Conservation (phyloP, 2,329 filamentous ascomycete species). For the Penicillium sp. region DNA sequence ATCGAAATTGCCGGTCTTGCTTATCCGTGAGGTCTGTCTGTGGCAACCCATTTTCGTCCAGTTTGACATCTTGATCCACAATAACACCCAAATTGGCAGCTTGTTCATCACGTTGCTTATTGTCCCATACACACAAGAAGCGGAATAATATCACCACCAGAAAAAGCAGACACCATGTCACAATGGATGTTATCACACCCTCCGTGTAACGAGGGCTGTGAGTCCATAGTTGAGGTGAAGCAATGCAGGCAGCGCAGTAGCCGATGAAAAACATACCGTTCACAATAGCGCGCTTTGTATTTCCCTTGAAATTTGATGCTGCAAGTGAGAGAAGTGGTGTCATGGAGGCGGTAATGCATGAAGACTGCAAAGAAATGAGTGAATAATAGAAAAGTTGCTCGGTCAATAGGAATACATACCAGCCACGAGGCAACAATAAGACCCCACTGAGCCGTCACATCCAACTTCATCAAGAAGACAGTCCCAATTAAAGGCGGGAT, state of each 20-base stretch:
- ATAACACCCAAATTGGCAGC: not conserved
- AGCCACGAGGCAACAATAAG: conserved; percentile 43
- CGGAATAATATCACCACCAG: conserved; percentile 12
- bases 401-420: conserved; percentile 23
- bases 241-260: conserved; percentile 43
- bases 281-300: conserved; percentile 44
- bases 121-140: conserved; percentile 11
- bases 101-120: conserved; percentile 11
- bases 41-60: conserved; percentile 12
- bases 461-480: conserved; percentile 39
- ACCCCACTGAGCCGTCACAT: conserved; percentile 38
- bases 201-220: conserved; percentile 38
- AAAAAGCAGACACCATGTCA: conserved; percentile 16
- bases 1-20: conserved; percentile 9
- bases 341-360: conserved; percentile 38
- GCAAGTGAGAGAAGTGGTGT: conserved; percentile 39
- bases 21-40: conserved; percentile 12
- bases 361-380: conserved; percentile 22
- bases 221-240: conserved; percentile 42
- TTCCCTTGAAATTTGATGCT: conserved; percentile 46
- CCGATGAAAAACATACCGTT: conserved; percentile 46
- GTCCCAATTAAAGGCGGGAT: conserved; percentile 41
- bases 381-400: not conserved
- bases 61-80: conserved; percentile 2
- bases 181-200: conserved; percentile 40